These are phyloP conservation scores for Rheum nobile DNA, from an alignment of 148 eudicot species.

Conservation along the genomic window DNA sequence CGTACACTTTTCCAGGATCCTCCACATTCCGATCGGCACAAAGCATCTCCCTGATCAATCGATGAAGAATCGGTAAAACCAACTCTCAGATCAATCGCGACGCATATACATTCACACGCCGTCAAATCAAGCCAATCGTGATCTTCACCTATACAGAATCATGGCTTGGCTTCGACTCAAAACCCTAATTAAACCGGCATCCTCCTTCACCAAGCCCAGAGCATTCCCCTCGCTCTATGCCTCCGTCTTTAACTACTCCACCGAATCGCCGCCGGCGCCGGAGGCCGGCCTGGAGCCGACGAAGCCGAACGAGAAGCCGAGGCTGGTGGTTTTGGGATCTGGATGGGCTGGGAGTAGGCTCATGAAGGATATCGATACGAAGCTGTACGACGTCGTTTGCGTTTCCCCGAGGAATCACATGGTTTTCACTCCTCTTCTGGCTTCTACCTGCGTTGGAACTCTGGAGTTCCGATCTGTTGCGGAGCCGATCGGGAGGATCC, in stretches of 20 bases:
- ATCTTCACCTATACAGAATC: background rate
- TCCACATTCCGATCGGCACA: background rate
- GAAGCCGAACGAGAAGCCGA: slow-evolving; percentile 62
- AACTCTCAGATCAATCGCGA: background rate
- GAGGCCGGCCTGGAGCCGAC: slow-evolving; percentile 61
- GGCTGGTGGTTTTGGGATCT: slow-evolving; percentile 79
- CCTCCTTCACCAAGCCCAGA: slow-evolving; percentile 12
- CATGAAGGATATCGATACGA: slow-evolving; percentile 69
- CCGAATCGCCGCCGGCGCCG: slow-evolving; percentile 3
- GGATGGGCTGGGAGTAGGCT: slow-evolving; percentile 99
- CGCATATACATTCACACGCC: background rate
- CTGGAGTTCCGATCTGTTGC: slow-evolving; percentile 95
- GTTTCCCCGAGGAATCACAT: slow-evolving; percentile 93
- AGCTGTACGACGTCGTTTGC: slow-evolving; percentile 64
- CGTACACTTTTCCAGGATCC: background rate
- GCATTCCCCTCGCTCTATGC: slow-evolving; percentile 15
- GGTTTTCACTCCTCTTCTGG: slow-evolving; percentile 91
- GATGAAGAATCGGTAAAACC: background rate
- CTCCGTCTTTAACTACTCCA: slow-evolving; percentile 10
- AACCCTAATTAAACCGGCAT: slow-evolving; percentile 12
- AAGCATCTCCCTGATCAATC: background rate
- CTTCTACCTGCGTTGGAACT: slow-evolving; percentile 92
- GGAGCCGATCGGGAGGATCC: slow-evolving; percentile 81
- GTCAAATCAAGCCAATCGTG: background rate
- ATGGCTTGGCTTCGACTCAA: slow-evolving; percentile 3